A percentile compares a stretch with the other conserved stretches of the same genome.
These are phyloP conservation scores for Salix brachista DNA, from an alignment of 345 rosid genomes.

Conservation along the genomic window DNA sequence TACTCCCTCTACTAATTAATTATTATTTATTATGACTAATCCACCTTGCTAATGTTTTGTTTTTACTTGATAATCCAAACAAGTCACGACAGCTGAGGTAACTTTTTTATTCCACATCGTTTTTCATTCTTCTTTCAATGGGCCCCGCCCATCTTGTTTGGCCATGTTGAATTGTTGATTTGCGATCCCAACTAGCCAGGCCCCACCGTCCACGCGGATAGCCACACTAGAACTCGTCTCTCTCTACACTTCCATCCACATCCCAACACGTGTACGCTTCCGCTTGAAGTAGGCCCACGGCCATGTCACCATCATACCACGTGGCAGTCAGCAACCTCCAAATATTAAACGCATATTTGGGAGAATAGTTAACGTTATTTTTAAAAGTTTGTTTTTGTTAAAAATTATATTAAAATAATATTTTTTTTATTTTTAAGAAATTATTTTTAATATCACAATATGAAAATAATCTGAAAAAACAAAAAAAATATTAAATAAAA, in stretches of 20 bases:
- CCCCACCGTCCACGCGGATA: slow-evolving; percentile 17
- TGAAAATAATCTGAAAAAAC: too few species aligned
- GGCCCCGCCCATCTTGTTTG: slow-evolving; percentile 1
- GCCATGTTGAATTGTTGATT: background rate
- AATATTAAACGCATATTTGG: too few species aligned
- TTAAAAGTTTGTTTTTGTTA: too few species aligned
- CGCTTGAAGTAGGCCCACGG: background rate
- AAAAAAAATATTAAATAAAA: too few species aligned
- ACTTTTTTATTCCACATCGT: slow-evolving; percentile 17
- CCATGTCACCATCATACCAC: slow-evolving; percentile 8
- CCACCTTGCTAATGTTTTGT: background rate
- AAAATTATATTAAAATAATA: too few species aligned
- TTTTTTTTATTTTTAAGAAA: too few species aligned
- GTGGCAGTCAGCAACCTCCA: background rate
- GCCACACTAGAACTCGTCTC: too few species aligned
- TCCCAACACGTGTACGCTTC: slow-evolving; percentile 24
- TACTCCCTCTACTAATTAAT: too few species aligned
- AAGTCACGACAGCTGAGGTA: background rate
- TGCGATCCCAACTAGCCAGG: background rate
- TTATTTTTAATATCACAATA: too few species aligned
- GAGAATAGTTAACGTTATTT: too few species aligned
- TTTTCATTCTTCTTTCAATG: slow-evolving; percentile 10
- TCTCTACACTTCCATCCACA: background rate
- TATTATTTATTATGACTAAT: too few species aligned
- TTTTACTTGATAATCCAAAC: background rate